These are phyloP conservation scores for Uronychia setigera DNA, from an alignment of 73 alveolate genomes.

Conservation along the genomic window DNA sequence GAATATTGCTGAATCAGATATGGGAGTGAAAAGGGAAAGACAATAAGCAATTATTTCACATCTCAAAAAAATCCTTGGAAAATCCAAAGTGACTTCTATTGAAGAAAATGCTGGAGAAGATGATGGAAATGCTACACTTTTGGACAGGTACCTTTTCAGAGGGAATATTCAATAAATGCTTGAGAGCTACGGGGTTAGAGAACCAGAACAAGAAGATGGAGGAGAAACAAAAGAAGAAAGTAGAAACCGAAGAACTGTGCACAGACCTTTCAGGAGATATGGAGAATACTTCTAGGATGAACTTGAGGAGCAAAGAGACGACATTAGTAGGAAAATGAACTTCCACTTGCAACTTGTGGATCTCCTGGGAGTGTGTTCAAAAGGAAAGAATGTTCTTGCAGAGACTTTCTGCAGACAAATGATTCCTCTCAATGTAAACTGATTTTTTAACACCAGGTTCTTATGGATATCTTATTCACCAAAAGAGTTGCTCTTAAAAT, in stretches of 20 bases:
- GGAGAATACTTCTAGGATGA: background rate
- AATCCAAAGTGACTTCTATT: background rate
- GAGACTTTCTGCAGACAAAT: background rate
- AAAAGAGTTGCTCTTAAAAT: background rate
- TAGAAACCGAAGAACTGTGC: background rate
- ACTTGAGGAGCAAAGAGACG: background rate
- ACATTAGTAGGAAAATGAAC: background rate
- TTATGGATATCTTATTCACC: background rate
- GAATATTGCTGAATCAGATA: background rate
- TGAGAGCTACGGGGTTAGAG: background rate
- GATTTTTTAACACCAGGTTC: no score
- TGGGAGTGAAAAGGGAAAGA: conserved; percentile 4
- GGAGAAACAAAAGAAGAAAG: background rate
- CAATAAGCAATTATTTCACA: background rate
- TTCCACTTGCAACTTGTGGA: conserved; percentile 4
- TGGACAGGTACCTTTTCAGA: background rate
- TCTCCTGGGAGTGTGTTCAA: background rate
- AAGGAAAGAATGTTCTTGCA: background rate
- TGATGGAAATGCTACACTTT: background rate
- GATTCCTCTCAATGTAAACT: background rate
- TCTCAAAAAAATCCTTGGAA: background rate
- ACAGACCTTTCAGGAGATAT: background rate
- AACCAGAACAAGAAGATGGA: background rate
- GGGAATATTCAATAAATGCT: background rate
- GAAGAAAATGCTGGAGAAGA: background rate